Evolutionary conservation across 2,329 filamentous ascomycete genomes (phyloP), one percentile per base, ranked within the genome.

Genomic region (Leptographium galeiforme): DNA sequence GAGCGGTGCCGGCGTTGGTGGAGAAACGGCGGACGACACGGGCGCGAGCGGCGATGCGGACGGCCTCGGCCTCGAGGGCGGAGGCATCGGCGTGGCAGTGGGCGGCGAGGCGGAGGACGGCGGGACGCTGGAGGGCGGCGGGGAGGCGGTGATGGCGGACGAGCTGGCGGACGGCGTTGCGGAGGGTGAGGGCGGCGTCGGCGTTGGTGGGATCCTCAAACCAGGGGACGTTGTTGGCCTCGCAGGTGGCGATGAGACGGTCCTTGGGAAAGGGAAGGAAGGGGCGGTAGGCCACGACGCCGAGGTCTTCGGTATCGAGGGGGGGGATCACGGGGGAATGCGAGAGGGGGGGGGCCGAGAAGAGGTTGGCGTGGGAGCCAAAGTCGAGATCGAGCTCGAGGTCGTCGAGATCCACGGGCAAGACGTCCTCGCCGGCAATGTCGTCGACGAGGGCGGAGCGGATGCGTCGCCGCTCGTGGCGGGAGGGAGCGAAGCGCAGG

Each of bases 131-230:
- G 2, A 97, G 68, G 0, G 89, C 88, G 11, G 65, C 65, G 0
- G 93, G 91, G 5, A 97, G 69, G 3, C 66, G 62, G 55, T 82
- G 68, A 6, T 75, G 67, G 32, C 72, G 68, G 19, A 79, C 73
- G 45, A 95, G 65, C 64, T 85, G 71, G 36, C 91, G 80, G 40
- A 96, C 73, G 0, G 91, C 82, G 62, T 98, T 98, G 40, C 93
- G 79, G 46, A 76, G 68, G 0, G 93, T 95, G 55, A 94, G 69
- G 0, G 83, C 89, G 10, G 73, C 76, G 61, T 96, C 85, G 16
- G 73, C 67, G 63, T 98, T 98, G 2, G 90, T 96, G 44, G 73
- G 70, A 64, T 98, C 93, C 64, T 93, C 87, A 57, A 89, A 87
- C 85, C 88, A 97, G 0, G 71, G 68, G 11, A 94, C 69, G 0